Percentiles rank a stretch among this genome's conserved stretches.
These are phyloP conservation scores for Phoenix dactylifera DNA, from an alignment of 176 grass and related monocot genomes.

Conservation along the genomic window DNA sequence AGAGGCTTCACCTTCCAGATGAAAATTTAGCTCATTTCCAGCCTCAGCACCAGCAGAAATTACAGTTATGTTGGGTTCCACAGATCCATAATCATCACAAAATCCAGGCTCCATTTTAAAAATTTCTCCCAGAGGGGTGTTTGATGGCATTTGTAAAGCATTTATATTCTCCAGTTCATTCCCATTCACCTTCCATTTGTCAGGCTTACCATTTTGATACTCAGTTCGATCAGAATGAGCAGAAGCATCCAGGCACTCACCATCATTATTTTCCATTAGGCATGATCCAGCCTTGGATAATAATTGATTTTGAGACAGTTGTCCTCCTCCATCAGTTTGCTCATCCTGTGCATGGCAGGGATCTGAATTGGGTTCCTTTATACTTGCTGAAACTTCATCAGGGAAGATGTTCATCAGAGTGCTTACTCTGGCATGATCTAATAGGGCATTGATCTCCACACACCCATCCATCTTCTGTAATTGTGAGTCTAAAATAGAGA, in stretches of 20 bases:
- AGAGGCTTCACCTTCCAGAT: conserved; percentile 10
- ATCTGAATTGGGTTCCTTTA: too few species aligned
- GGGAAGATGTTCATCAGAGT: too few species aligned
- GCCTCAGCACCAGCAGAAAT: conserved; percentile 15
- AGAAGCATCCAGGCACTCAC: conserved; percentile 45
- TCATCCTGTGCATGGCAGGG: too few species aligned
- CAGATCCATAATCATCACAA: conserved; percentile 10
- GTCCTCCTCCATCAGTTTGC: background rate
- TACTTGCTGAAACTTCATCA: too few species aligned
- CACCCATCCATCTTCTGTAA: too few species aligned
- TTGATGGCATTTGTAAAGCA: conserved; percentile 8
- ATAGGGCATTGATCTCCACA: too few species aligned
- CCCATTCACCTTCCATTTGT: conserved; percentile 3
- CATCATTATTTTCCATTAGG: conserved; percentile 25
- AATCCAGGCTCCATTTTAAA: conserved; percentile 18
- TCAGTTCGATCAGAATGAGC: conserved; percentile 32
- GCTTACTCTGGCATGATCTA: too few species aligned
- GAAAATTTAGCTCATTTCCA: conserved; percentile 16
- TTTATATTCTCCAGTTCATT: conserved; percentile 28
- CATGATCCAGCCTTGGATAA: background rate
- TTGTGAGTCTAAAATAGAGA: too few species aligned
- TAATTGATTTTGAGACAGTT: background rate
- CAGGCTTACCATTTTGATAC: conserved; percentile 17
- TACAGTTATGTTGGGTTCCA: conserved; percentile 12
- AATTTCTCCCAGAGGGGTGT: conserved; percentile 13